These are phyloP conservation scores for Alternaria dauci DNA, from an alignment of 2,329 filamentous ascomycete species.

Conservation along the genomic window DNA sequence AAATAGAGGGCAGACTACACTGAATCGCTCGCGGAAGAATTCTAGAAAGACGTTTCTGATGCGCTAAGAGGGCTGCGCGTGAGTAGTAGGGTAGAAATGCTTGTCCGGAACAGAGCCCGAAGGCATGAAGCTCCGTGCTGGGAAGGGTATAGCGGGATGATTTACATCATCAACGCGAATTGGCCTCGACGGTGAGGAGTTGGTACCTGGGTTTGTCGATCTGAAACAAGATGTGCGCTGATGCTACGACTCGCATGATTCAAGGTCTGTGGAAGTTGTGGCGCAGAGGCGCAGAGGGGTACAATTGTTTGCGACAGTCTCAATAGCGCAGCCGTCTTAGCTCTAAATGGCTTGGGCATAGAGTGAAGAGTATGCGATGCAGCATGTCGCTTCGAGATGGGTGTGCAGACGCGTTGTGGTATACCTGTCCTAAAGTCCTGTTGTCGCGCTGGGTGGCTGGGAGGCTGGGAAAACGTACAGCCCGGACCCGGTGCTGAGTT, in stretches of 20 bases:
- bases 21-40: conserved; percentile 30
- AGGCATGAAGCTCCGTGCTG: conserved; percentile 17
- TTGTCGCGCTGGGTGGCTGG: neutral
- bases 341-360: neutral
- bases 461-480: neutral
- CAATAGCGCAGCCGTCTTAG: neutral
- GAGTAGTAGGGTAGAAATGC: conserved; percentile 6
- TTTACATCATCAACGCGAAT: neutral
- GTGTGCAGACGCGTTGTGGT: neutral
- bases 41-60: conserved; percentile 13
- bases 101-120: conserved; percentile 8
- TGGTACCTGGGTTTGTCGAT: neutral
- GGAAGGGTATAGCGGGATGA: conserved; percentile 13
- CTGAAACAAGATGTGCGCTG: neutral
- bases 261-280: neutral
- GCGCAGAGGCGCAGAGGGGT: neutral
- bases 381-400: neutral
- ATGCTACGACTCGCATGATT: neutral
- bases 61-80: conserved; percentile 12
- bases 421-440: neutral
- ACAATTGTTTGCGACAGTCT: neutral
- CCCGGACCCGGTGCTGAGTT: neutral
- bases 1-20: conserved; percentile 12
- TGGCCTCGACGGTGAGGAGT: neutral
- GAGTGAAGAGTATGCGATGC: neutral